These are phyloP conservation scores for Papiliotrema fonsecae DNA, from an alignment of 1,284 basidiomycete species.

Conservation along the genomic window DNA sequence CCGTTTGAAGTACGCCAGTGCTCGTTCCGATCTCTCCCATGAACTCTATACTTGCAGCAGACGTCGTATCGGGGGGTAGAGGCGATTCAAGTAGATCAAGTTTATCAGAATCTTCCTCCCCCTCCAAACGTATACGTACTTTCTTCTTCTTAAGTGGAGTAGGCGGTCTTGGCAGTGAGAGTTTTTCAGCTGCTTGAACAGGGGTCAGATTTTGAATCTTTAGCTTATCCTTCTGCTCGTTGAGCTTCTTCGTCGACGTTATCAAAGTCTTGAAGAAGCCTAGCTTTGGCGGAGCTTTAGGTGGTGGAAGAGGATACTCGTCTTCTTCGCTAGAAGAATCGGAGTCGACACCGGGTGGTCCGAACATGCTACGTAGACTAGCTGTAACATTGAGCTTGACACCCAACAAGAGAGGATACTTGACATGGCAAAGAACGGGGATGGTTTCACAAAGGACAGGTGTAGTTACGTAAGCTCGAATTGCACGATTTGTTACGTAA, in stretches of 20 bases:
- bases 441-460: too few species aligned
- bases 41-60: neutral
- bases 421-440: too few species aligned
- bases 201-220: neutral
- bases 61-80: neutral
- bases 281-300: slow-evolving; percentile 1
- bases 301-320: slow-evolving; percentile 3
- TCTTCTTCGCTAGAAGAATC: slow-evolving; percentile 13
- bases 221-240: neutral
- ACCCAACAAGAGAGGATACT: too few species aligned
- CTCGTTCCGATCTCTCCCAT: neutral
- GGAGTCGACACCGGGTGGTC: slow-evolving; percentile 19
- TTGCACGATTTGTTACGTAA: too few species aligned
- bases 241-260: slow-evolving; percentile 1
- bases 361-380: slow-evolving; percentile 9
- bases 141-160: slow-evolving; percentile 9
- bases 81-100: neutral
- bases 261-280: slow-evolving; percentile 18
- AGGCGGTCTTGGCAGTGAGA: neutral
- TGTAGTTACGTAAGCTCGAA: too few species aligned
- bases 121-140: slow-evolving; percentile 12
- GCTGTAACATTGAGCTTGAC: too few species aligned
- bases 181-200: neutral
- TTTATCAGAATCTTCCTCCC: slow-evolving; percentile 9
- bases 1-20: neutral